Base-by-base conservation (phyloP, 495 filamentous ascomycete genomes). In the Lasiosphaeria miniovina region DNA sequence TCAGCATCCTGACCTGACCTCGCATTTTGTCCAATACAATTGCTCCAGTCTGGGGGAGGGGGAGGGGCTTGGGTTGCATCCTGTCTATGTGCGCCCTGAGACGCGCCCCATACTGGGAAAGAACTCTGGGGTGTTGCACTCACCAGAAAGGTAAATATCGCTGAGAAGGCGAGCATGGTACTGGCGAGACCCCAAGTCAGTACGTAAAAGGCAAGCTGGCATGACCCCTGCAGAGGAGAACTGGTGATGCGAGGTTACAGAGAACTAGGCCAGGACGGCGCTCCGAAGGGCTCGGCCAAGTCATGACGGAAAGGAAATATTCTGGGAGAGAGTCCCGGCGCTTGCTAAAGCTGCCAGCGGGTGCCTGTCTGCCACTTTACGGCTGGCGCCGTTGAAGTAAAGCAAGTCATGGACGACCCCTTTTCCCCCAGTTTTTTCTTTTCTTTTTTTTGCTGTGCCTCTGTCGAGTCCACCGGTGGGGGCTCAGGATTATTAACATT, bases 131-230 rank as follows among this genome's bases (percentile, higher is more conserved):
- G 17, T 35, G 58, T 60, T 41, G 53, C 43, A 77, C 78, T 68
- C 66, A 81, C 78, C 54, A 97, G 77, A 74, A 96, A 97, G 32
- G 93, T 96, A 72, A 97, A 98, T 64, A 96, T 82, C 12, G 92
- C 93, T 12, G 85, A 85, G 72, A 90, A 97, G 24, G 89, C 88
- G 8, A 92, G 74, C 51, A 91, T 78, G 38, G 84, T 90, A n/a
- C 89, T 90, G 70, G 53, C 55, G 38, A 24, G 24, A 24, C 24
- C 24, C 24, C 24, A 24, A 24, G 24, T 24, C 24, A 24, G 24
- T 24, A 45, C 52, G 46, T n/a, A 58, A 31, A 40, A 64, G 65
- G 70, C 76, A 68, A 76, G 70, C 66, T 46, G 57, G 24, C 69
- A 62, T 62, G 41, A 53, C 54, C 56, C 51, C 41, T 24, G 24